A percentile compares a stretch with the other conserved stretches of the same genome.
Conservation (phyloP, 1,284 basidiomycete genomes). For the Ganoderma lucidum region DNA sequence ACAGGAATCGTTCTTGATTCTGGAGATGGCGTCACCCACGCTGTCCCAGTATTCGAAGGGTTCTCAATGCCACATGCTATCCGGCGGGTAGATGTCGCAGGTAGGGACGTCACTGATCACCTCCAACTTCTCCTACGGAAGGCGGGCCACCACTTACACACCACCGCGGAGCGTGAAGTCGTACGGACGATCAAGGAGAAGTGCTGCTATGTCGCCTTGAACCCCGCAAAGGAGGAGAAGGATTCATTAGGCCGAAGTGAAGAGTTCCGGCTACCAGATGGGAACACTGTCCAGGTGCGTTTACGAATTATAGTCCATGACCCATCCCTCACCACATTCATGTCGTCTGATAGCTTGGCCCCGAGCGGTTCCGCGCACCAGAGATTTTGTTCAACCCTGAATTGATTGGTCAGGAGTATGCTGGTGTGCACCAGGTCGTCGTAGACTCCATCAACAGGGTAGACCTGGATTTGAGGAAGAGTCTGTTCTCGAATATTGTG, state of each 20-base stretch:
- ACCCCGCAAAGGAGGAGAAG: slow-evolving; percentile 95
- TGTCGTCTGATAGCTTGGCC: slow-evolving; percentile 72
- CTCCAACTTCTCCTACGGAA: slow-evolving; percentile 95
- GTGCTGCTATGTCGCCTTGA: slow-evolving; percentile 93
- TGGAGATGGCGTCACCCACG: slow-evolving; percentile 98
- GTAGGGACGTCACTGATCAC: slow-evolving; percentile 97
- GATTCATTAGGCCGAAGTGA: slow-evolving; percentile 82
- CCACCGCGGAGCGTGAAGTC: slow-evolving; percentile 97
- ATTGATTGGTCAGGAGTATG: slow-evolving; percentile 94
- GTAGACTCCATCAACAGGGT: slow-evolving; percentile 89
- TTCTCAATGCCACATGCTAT: slow-evolving; percentile 99
- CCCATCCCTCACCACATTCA: neutral
- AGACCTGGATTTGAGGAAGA: slow-evolving; percentile 93
- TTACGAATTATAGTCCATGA: slow-evolving; percentile 3
- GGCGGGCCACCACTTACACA: slow-evolving; percentile 94
- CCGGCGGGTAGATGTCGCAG: slow-evolving; percentile 94
- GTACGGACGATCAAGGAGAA: slow-evolving; percentile 99
- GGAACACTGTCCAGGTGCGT: slow-evolving; percentile 88
- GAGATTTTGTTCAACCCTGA: slow-evolving; percentile 99
- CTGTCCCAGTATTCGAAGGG: slow-evolving; percentile 98
- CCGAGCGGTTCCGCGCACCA: slow-evolving; percentile 96
- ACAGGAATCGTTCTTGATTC: slow-evolving; percentile 99
- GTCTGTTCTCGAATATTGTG: slow-evolving; percentile 96
- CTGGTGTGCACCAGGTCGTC: slow-evolving; percentile 96
- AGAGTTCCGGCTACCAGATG: slow-evolving; percentile 95